These are phyloP conservation scores for Plasmodium relictum DNA, from an alignment of 169 alveolate genomes.

Conservation along the genomic window DNA sequence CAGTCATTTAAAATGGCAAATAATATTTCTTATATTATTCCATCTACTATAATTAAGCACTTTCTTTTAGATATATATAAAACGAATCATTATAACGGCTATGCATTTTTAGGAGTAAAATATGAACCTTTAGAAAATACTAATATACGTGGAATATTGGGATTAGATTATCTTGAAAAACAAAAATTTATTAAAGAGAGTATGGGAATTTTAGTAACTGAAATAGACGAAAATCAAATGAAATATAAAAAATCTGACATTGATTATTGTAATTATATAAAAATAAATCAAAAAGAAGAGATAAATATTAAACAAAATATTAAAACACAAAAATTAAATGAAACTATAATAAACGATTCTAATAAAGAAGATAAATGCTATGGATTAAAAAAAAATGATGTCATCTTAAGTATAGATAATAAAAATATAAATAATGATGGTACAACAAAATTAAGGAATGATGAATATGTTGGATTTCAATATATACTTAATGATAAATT, in stretches of 20 bases:
- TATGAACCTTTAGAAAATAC: constrained; percentile 86
- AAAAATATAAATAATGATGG: constrained; percentile 89
- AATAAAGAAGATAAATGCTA: not conserved
- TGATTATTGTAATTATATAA: constrained; percentile 80
- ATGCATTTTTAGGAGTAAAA: constrained; percentile 86
- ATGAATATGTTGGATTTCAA: constrained; percentile 15
- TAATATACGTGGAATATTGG: constrained; percentile 79
- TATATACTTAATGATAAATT: constrained; percentile 9
- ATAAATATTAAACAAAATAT: constrained; percentile 78
- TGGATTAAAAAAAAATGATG: constrained; percentile 80
- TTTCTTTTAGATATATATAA: constrained; percentile 81
- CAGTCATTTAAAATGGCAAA: constrained; percentile 90
- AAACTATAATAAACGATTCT: not conserved
- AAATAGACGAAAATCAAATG: constrained; percentile 45
- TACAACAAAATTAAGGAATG: constrained; percentile 86
- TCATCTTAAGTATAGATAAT: constrained; percentile 86
- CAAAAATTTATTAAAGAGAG: constrained; percentile 76
- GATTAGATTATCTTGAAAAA: constrained; percentile 70
- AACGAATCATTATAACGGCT: constrained; percentile 83
- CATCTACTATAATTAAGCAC: constrained; percentile 83
- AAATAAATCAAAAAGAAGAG: constrained; percentile 19
- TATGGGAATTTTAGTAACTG: constrained; percentile 31
- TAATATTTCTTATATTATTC: constrained; percentile 89
- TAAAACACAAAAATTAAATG: constrained; percentile 10
- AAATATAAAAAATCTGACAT: constrained; percentile 35